Evolutionary conservation across 2,329 filamentous ascomycete genomes (phyloP).

Genomic region (Aspergillus texensis): DNA sequence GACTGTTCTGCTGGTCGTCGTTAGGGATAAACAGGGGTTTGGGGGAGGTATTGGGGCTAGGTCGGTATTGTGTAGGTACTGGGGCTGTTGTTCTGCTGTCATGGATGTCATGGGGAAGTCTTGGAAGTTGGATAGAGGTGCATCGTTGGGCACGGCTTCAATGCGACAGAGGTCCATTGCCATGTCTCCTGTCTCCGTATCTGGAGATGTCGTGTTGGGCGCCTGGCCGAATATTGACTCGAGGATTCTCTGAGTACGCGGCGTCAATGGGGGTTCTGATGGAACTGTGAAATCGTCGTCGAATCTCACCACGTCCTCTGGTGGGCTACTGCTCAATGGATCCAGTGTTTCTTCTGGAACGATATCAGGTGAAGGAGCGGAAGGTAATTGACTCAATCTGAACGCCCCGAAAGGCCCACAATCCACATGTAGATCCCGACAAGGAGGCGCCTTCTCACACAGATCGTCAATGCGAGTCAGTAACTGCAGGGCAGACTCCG

Average conservation of each 20-base stretch:
- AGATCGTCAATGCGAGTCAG: background rate
- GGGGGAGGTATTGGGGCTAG: background rate
- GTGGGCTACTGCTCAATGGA: background rate
- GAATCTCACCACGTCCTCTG: background rate
- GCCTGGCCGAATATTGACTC: background rate
- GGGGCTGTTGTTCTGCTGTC: background rate
- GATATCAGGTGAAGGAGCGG: background rate
- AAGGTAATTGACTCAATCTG: background rate
- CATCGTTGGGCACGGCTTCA: background rate
- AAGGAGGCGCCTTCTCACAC: background rate
- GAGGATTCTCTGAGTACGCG: background rate
- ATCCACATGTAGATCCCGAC: background rate
- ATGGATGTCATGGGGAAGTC: background rate
- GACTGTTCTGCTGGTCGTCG: background rate
- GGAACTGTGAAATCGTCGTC: background rate
- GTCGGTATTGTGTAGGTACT: background rate
- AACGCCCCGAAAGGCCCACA: background rate
- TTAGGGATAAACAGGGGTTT: background rate
- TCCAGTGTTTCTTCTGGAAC: background rate
- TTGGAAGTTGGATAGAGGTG: background rate
- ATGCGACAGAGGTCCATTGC: background rate
- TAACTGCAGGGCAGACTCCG: background rate
- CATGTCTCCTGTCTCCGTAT: background rate
- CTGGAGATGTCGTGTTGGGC: background rate
- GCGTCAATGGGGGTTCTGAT: background rate